Percentiles rank a stretch among this genome's conserved stretches.
These are phyloP conservation scores for Hyaloscypha hepaticicola DNA, from an alignment of 495 filamentous ascomycete species.

Conservation along the genomic window DNA sequence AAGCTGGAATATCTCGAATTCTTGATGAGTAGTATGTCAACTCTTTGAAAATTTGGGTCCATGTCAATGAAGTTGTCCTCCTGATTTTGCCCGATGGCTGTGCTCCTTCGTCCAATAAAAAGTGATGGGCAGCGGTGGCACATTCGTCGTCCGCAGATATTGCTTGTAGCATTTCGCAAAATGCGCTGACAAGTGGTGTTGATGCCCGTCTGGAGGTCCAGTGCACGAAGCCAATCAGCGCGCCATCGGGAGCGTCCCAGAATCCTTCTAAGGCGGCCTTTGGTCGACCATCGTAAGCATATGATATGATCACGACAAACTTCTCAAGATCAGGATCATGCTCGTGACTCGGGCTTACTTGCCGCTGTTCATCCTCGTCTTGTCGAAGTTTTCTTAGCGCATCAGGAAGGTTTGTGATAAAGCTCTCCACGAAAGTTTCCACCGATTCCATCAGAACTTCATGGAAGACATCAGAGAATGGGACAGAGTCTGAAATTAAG, in stretches of 20 bases:
- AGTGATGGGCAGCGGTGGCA: slow-evolving; percentile 78
- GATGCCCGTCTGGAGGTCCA: slow-evolving; percentile 93
- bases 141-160: slow-evolving; percentile 78
- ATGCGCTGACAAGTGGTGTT: slow-evolving; percentile 88
- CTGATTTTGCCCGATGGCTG: slow-evolving; percentile 72
- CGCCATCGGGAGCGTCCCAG: slow-evolving; percentile 85
- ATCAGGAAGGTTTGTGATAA: slow-evolving; percentile 93
- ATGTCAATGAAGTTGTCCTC: slow-evolving; percentile 77
- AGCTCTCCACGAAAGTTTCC: slow-evolving; percentile 82
- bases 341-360: slow-evolving; percentile 66
- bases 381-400: slow-evolving; percentile 80
- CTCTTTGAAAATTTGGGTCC: slow-evolving; percentile 90
- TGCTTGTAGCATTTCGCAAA: slow-evolving; percentile 90
- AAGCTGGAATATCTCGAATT: slow-evolving; percentile 61
- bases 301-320: slow-evolving; percentile 88
- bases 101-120: slow-evolving; percentile 82
- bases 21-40: slow-evolving; percentile 70
- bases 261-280: slow-evolving; percentile 77
- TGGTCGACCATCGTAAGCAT: slow-evolving; percentile 79
- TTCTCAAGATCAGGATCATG: slow-evolving; percentile 84
- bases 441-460: slow-evolving; percentile 71
- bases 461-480: slow-evolving; percentile 65
- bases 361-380: slow-evolving; percentile 85
- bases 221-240: slow-evolving; percentile 87
- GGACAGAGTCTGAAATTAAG: slow-evolving; percentile 57